Evolutionary conservation across 2,329 filamentous ascomycete species (phyloP).

Genomic region (Metarhizium humberi): DNA sequence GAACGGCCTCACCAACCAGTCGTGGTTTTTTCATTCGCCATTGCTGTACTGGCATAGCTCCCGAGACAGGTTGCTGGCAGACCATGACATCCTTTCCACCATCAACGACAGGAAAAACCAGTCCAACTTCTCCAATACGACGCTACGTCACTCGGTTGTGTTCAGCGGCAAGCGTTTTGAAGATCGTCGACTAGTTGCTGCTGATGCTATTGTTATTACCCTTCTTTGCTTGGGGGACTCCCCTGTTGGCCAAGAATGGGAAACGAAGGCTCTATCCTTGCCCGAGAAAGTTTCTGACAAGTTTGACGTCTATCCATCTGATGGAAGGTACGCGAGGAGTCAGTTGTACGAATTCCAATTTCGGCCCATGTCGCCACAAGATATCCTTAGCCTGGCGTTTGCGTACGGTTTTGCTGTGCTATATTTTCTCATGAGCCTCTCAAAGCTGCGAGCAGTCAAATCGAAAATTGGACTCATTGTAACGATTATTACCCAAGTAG

Average conservation of each 20-base stretch:
- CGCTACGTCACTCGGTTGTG: conserved; percentile 67
- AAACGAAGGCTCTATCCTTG: conserved; percentile 45
- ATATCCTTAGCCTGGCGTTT: conserved; percentile 52
- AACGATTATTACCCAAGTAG: conserved; percentile 60
- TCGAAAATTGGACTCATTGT: conserved; percentile 64
- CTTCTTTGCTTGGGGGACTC: conserved; percentile 60
- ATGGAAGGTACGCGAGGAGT: conserved; percentile 43
- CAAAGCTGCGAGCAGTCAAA: conserved; percentile 64
- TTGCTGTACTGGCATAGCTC: conserved; percentile 72
- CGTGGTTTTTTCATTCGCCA: conserved; percentile 77
- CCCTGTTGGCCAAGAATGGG: conserved; percentile 56
- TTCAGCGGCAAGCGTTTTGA: conserved; percentile 75
- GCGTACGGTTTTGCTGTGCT: conserved; percentile 55
- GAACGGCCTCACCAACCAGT: conserved; percentile 51
- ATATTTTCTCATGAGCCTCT: conserved; percentile 59
- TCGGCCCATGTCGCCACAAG: conserved; percentile 58
- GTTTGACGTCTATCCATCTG: conserved; percentile 57
- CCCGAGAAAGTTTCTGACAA: conserved; percentile 37
- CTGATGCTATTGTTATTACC: conserved; percentile 71
- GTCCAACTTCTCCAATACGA: conserved; percentile 62
- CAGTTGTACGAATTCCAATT: conserved; percentile 73
- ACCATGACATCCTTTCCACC: conserved; percentile 56
- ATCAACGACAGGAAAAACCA: conserved; percentile 56
- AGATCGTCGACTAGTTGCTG: conserved; percentile 56
- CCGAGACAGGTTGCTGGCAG: conserved; percentile 44